Percentiles rank a stretch among this genome's conserved stretches.
These are phyloP conservation scores for Senecio squalidus DNA, from an alignment of 140 eudicot species.

Conservation along the genomic window DNA sequence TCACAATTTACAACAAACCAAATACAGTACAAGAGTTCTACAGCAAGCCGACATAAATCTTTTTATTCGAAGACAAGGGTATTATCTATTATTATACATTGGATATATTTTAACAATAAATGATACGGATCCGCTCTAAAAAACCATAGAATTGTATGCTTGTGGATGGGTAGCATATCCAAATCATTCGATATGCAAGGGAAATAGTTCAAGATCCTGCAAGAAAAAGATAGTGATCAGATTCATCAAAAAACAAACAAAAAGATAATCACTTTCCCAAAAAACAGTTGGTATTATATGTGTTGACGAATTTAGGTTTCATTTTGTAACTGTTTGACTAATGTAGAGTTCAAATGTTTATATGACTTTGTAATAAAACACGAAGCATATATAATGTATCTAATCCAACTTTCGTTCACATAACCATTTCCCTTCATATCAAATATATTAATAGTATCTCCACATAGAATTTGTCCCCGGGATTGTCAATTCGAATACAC, in stretches of 20 bases:
- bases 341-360: neutral
- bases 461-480: neutral
- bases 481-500: neutral
- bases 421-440: neutral
- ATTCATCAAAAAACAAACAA: neutral
- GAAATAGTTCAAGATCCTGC: conserved; percentile 23
- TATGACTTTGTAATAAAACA: neutral
- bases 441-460: neutral
- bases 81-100: conserved; percentile 10
- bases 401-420: neutral
- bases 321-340: neutral
- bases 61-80: conserved; percentile 14
- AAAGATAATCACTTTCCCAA: neutral
- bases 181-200: conserved; percentile 3
- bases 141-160: neutral
- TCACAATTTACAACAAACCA: conserved; percentile 19
- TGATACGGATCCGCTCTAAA: neutral
- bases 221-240: neutral
- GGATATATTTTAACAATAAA: conserved; percentile 3
- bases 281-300: neutral
- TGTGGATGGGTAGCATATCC: neutral
- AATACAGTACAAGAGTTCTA: conserved; percentile 16
- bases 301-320: neutral
- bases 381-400: neutral
- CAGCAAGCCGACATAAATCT: conserved; percentile 18